Percentiles rank a stretch among this genome's conserved stretches.
phyloP scores from a whole-genome alignment of 345 rosid genomes.

The Dipteronia dyeriana region DNA sequence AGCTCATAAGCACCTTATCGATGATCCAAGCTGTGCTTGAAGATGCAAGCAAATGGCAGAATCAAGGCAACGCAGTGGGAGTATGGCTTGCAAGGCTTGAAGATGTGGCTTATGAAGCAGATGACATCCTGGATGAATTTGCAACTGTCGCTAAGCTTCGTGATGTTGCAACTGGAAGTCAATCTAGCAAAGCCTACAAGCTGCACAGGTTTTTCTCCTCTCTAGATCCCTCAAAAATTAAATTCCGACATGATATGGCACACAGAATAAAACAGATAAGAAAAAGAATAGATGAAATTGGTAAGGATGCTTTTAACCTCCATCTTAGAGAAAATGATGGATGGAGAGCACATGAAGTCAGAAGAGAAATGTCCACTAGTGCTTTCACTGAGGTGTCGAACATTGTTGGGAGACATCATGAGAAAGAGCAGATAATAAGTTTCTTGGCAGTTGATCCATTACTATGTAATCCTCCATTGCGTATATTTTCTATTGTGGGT shows the following conservation, averaged over 20 bases:
- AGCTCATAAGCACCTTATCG: not conserved
- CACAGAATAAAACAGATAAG: not conserved
- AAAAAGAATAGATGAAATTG: not conserved
- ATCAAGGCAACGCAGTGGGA: not conserved
- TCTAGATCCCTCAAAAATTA: not conserved
- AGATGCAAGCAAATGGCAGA: slow-evolving; percentile 1
- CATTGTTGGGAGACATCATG: not conserved
- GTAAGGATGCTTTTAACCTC: not conserved
- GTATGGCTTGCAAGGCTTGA: slow-evolving; percentile 9
- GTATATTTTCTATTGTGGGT: slow-evolving; percentile 25
- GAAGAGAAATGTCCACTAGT: not conserved
- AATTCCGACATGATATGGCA: not conserved
- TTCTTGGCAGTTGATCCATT: not conserved
- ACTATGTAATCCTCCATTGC: not conserved
- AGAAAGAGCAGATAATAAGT: not conserved
- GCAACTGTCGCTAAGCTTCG: not conserved
- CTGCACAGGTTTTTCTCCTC: not conserved
- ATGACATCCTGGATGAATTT: slow-evolving; percentile 16
- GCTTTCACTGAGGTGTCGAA: not conserved
- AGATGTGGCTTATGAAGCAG: slow-evolving; percentile 1
- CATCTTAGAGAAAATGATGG: not conserved
- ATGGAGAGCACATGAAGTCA: not conserved
- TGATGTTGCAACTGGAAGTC: not conserved
- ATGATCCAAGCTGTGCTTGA: slow-evolving; percentile 8
- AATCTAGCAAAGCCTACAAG: not conserved